Evolutionary conservation across 805 yeast species (phyloP), one percentile per base, ranked within the genome.

Genomic region (Wickerhamiella sorbophila): DNA sequence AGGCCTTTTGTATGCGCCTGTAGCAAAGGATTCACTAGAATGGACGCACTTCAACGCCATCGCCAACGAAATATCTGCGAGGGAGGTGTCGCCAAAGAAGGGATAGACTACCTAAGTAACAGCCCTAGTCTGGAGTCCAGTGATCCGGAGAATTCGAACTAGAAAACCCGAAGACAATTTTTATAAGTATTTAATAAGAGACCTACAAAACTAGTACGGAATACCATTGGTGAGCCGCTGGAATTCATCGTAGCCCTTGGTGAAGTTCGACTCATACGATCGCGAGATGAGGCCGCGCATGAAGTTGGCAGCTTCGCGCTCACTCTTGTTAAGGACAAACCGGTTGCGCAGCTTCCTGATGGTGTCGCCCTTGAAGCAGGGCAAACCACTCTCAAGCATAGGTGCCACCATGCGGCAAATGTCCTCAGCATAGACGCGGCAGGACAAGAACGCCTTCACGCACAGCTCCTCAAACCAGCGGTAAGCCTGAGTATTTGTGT

Each of bases 211-310:
- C 47, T 53, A 87, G 56, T 87, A 88, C 15, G 98, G 98, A 59
- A 91, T 91, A 44, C 99, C 99, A 55, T 91, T 91, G 31, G 98
- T 91, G 50, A 91, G 60, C 54, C 94, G 70, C 63, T 91, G 99
- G 75, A 91, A 91, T 64, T 87, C 96, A 58, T 91, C 99, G 61
- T 91, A 91, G 17, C 95, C 97, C 56, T 79, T 82, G 29, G 98
- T 91, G 55, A 79, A 85, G 53, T 75, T 64, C 62, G 94, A 81
- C 60, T 88, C 97, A 60, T 76, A 80, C 44, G 93, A 77, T 64
- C 79, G 81, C 49, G 67, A 70, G 48, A 91, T 78, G 62, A 91
- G 70, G 1, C 75, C 71, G 48, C 82, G 71, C 76, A 91, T 80
- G 51, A 69, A 74, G 29, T 66, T 54, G 8, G 94, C 85, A 5